These are phyloP conservation scores for Madurella mycetomatis DNA, from an alignment of 2,329 filamentous ascomycete species.

Conservation along the genomic window DNA sequence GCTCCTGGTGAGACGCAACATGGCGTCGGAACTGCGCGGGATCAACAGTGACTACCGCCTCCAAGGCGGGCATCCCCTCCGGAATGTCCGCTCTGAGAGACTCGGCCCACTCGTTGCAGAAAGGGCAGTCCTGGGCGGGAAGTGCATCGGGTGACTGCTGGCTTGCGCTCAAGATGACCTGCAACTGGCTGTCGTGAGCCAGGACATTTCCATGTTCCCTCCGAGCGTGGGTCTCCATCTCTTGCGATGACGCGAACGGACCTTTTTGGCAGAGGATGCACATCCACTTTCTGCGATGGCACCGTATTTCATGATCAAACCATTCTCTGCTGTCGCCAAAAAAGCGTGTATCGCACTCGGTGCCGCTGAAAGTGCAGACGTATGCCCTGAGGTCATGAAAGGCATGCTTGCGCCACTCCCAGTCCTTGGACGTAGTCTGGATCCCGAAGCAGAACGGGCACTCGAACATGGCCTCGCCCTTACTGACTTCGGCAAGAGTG, in stretches of 20 bases:
- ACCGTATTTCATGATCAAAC: constrained; percentile 32
- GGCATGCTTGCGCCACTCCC: constrained; percentile 23
- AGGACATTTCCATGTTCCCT: too few relatives aligned
- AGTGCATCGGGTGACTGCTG: constrained; percentile 21
- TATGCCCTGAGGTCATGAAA: constrained; percentile 34
- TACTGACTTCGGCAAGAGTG: too few relatives aligned
- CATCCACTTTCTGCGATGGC: constrained; percentile 28
- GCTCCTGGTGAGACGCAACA: constrained; percentile 11
- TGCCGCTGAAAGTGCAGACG: constrained; percentile 31
- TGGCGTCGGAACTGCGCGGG: constrained; percentile 5
- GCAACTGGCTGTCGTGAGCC: background rate
- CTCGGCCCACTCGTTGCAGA: constrained; percentile 30
- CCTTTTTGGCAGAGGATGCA: constrained; percentile 24
- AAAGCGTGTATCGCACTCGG: constrained; percentile 27
- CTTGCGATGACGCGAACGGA: constrained; percentile 2
- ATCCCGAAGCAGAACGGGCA: too few relatives aligned
- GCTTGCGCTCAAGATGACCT: constrained; percentile 19
- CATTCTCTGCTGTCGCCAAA: constrained; percentile 30
- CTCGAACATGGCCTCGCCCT: too few relatives aligned
- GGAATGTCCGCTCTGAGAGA: background rate
- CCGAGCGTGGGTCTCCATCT: too few relatives aligned
- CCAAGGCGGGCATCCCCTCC: too few relatives aligned
- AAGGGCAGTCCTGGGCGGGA: constrained; percentile 25
- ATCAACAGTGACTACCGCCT: background rate
- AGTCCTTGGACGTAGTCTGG: too few relatives aligned